Base-by-base conservation (phyloP, 768 basidiomycete species). In the Mycena filopes region DNA sequence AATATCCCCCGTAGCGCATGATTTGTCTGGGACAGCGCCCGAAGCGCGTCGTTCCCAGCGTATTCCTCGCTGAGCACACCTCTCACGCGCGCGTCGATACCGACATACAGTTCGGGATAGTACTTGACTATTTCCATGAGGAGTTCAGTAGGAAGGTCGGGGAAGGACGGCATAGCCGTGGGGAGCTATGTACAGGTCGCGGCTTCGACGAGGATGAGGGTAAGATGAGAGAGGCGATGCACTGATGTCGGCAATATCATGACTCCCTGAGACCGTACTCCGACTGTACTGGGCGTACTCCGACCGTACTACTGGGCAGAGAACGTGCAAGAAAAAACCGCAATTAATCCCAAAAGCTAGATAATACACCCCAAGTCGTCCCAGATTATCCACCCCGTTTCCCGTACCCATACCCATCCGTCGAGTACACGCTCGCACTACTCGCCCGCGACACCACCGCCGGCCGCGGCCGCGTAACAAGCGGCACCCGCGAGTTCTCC, bases 81-180 rank as follows among this genome's bases (percentile, higher is more conserved):
- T 1, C 23, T 28, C 11, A 49, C 16, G 28, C 18, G 4, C 12
- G 54, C 54, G n/a, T 63, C 61, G 10, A 56, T 5, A 12, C 28
- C 45, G 1, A 47, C 38, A 31, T 28, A 28, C 8, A 58, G 38
- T 9, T 38, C 49, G 6, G 63, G 48, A 29, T 57, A 64, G 55
- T 64, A 41, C 33, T 57, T 54, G 36, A 47, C 25, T 2, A 54
- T 59, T 45, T 65, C 56, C 20, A 54, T 46, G 26, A 65, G 63
- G 11, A 65, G 49, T 33, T 65, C 63, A 11, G 49, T 65, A n/a
- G 63, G 63, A 53, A 65, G 63, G 20, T 64, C 56, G 18, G 49
- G 48, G 33, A 64, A 50, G 6, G 49, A 58, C 18, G 56, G 50
- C 63, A 65, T 65, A 18, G 31, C n/a, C n/a, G n/a, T n/a, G n/a